Base-by-base conservation (phyloP, 306 rosid species). In the Fagus crenata region DNA sequence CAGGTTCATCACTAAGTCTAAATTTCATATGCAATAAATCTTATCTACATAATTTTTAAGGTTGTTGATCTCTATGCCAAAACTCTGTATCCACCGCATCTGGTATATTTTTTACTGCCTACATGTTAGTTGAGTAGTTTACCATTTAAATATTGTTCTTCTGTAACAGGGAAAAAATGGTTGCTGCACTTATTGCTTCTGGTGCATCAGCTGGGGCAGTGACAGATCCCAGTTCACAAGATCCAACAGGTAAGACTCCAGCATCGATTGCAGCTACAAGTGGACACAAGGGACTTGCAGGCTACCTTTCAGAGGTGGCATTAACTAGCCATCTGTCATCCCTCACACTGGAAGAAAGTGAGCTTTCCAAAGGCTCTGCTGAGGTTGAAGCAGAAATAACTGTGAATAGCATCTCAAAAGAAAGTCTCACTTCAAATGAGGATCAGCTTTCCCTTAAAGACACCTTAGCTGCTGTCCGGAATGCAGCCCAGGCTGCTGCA, bases 191-290 rank as follows among this genome's bases (percentile, higher is more conserved):
- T 64, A 67, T 90, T 67, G 96, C 98, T 68, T 87, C 99, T 28
- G 96, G 92, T 81, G 99, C 99, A 71, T 91, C 87, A 81, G 96
- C 99, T 73, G 97, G 97, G 54, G 98, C 99, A 55, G 97, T 96
- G 85, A 96, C 99, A 46, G 99, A 96, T 83, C 97, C 99, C 56
- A 85, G 41, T 74, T 41, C 88, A 56, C 83, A 85, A 84, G 91
- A 96, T 77, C 97, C 91, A 65, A 74, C 9, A 12, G 99, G 99
- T 69, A 85, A 84, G 89, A 96, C 96, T 43, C 90, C 98, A 6
- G 99, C 98, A 9, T 76, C 93, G 73, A 80, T 96, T 75, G 99
- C 99, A 51, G 89, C 88, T 77, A 70, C 67, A 75, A 63, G 67
- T 78, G 93, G 97, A 70, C 96, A 92, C 72, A 88, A 88, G 81